A percentile compares a stretch with the other conserved stretches of the same genome.
These are phyloP conservation scores for Leucaena leucocephala DNA, from an alignment of 306 rosid genomes.

Conservation along the genomic window DNA sequence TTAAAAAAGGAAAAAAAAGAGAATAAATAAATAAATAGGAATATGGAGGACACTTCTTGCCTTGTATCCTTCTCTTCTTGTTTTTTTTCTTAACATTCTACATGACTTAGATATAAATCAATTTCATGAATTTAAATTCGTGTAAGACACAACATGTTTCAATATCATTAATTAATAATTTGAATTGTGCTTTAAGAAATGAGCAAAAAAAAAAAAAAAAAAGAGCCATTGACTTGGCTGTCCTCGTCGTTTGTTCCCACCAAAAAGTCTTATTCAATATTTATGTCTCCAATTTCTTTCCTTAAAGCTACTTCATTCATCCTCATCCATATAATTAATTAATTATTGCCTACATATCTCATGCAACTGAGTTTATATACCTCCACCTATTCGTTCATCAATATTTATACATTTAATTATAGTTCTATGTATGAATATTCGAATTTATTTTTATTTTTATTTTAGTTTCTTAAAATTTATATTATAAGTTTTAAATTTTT, in stretches of 20 bases:
- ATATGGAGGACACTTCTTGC: background rate
- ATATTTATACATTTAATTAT: background rate
- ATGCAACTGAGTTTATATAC: background rate
- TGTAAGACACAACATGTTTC: background rate
- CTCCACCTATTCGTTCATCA: background rate
- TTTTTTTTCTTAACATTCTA: no score
- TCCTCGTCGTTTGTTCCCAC: slow-evolving; percentile 31
- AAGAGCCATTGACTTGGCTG: slow-evolving; percentile 52
- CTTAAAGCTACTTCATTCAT: background rate
- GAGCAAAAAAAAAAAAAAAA: background rate
- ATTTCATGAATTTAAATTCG: background rate
- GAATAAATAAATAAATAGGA: background rate
- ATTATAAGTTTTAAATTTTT: no score
- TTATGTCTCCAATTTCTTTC: background rate
- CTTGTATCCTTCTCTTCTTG: no score
- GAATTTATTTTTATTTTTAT: no score
- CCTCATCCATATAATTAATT: background rate
- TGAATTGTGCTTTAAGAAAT: background rate
- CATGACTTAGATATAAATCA: background rate
- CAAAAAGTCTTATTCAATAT: background rate
- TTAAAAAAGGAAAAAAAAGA: no score
- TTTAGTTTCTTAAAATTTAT: no score
- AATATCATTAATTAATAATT: background rate
- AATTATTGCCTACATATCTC: background rate
- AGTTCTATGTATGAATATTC: no score